phyloP scores from a whole-genome alignment of 2,329 filamentous ascomycete species.

The Xylogone sp. region DNA sequence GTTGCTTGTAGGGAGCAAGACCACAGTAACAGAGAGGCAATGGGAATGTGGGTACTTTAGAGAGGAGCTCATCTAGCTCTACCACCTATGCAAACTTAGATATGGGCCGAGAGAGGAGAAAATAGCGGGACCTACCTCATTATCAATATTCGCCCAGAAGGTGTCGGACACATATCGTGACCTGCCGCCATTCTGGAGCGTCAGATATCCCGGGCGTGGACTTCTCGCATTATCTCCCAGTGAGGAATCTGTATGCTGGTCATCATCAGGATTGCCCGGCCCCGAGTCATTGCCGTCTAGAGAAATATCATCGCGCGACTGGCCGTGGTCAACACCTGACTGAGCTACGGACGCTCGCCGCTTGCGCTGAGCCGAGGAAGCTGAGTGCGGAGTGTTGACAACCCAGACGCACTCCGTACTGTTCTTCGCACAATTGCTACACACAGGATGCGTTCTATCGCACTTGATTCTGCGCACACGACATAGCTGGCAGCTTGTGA shows the following conservation, averaged over 20 bases:
- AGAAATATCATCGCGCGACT: not conserved
- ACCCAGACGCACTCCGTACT: not conserved
- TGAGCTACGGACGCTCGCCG: not conserved
- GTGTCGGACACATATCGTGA: slow-evolving; percentile 70
- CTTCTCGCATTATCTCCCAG: not conserved
- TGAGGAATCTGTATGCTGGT: not conserved
- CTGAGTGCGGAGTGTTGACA: not conserved
- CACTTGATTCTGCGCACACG: not conserved
- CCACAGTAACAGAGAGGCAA: not conserved
- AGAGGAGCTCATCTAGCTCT: slow-evolving; percentile 2
- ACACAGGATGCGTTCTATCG: not conserved
- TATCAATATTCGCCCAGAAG: slow-evolving; percentile 69
- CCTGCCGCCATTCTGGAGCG: slow-evolving; percentile 37
- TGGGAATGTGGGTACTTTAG: slow-evolving; percentile 1
- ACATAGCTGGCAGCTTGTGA: not conserved
- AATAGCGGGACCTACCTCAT: slow-evolving; percentile 51
- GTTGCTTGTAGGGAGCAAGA: not conserved
- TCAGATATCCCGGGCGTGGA: slow-evolving; percentile 1
- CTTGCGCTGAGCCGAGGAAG: not conserved
- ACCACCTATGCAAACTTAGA: not conserved
- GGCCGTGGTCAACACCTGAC: not conserved
- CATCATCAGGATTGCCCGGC: not conserved
- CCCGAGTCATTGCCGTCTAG: not conserved
- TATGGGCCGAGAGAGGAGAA: not conserved
- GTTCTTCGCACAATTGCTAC: not conserved